phyloP scores from a whole-genome alignment of 768 basidiomycete species.

The Agaricus subrufescens region DNA sequence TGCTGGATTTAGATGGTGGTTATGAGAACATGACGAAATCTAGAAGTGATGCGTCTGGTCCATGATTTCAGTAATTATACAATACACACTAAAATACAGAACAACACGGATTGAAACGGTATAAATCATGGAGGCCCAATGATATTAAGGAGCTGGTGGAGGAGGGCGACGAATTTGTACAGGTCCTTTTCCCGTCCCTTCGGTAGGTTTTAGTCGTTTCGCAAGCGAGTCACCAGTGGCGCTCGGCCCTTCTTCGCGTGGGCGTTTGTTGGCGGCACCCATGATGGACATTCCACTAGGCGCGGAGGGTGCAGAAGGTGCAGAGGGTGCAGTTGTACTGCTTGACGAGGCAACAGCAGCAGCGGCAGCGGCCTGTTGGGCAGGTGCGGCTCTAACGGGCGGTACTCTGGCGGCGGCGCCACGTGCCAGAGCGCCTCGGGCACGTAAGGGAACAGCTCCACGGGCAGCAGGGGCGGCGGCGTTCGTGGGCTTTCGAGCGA shows the following conservation, averaged over 20 bases:
- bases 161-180: constrained; percentile 16
- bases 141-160: constrained; percentile 13
- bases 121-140: constrained; percentile 6
- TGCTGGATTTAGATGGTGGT: constrained; percentile 1
- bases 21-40: constrained; percentile 2
- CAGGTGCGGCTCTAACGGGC: constrained; percentile 7
- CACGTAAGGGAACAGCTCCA: constrained; percentile 7
- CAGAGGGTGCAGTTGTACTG: constrained; percentile 13
- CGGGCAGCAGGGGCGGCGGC: constrained; percentile 7
- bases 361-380: constrained; percentile 11
- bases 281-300: constrained; percentile 49
- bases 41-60: background rate
- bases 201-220: constrained; percentile 62
- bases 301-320: constrained; percentile 6
- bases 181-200: constrained; percentile 19
- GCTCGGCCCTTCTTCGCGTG: constrained; percentile 47
- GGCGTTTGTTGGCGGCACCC: constrained; percentile 62
- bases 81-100: constrained; percentile 10
- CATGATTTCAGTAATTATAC: constrained; percentile 6
- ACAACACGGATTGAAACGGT: constrained; percentile 7
- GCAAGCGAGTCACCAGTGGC: constrained; percentile 54
- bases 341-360: constrained; percentile 19
- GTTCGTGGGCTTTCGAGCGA: background rate
- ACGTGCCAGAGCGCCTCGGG: constrained; percentile 6
- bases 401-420: constrained; percentile 8